A percentile compares a stretch with the other conserved stretches of the same genome.
phyloP scores from a whole-genome alignment of 2,329 filamentous ascomycete species.

The Sclerotinia borealis region DNA sequence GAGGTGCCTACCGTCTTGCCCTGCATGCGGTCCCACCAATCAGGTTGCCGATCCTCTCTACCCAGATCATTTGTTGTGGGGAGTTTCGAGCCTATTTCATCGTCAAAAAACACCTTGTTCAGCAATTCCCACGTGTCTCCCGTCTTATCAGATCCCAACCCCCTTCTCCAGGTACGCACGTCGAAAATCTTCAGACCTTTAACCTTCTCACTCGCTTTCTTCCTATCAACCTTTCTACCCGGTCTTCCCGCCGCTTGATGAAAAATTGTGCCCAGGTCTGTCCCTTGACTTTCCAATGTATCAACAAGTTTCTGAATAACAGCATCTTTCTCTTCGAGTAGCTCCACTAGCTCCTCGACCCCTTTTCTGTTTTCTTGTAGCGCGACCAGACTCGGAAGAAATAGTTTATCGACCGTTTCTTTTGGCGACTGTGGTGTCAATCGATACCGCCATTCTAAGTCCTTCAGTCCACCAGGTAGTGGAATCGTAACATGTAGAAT shows the following conservation, averaged over 20 bases:
- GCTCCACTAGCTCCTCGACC: slow-evolving; percentile 40
- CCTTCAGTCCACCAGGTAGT: slow-evolving; percentile 55
- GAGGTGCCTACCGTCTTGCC: slow-evolving; percentile 23
- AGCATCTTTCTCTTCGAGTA: slow-evolving; percentile 47
- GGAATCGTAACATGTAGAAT: slow-evolving; percentile 46
- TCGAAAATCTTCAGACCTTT: slow-evolving; percentile 45
- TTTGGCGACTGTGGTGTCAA: slow-evolving; percentile 38
- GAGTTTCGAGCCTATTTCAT: neutral
- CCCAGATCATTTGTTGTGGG: neutral
- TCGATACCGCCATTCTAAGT: slow-evolving; percentile 59
- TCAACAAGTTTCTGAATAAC: slow-evolving; percentile 49
- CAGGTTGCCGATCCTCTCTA: neutral
- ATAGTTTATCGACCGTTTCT: slow-evolving; percentile 40
- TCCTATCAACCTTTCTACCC: slow-evolving; percentile 36
- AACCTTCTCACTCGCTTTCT: slow-evolving; percentile 34
- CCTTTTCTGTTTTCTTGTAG: slow-evolving; percentile 37
- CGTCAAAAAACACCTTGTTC: slow-evolving; percentile 20
- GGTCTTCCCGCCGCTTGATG: slow-evolving; percentile 36
- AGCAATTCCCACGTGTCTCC: slow-evolving; percentile 19
- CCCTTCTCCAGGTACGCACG: slow-evolving; percentile 22
- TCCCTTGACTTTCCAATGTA: slow-evolving; percentile 44
- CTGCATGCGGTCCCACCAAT: slow-evolving; percentile 29
- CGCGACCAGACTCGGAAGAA: slow-evolving; percentile 40
- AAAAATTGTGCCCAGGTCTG: slow-evolving; percentile 46
- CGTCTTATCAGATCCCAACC: slow-evolving; percentile 4